A percentile compares a stretch with the other conserved stretches of the same genome.
Evolutionary conservation across 768 basidiomycete species (phyloP).

Genomic region (Russula earlei): DNA sequence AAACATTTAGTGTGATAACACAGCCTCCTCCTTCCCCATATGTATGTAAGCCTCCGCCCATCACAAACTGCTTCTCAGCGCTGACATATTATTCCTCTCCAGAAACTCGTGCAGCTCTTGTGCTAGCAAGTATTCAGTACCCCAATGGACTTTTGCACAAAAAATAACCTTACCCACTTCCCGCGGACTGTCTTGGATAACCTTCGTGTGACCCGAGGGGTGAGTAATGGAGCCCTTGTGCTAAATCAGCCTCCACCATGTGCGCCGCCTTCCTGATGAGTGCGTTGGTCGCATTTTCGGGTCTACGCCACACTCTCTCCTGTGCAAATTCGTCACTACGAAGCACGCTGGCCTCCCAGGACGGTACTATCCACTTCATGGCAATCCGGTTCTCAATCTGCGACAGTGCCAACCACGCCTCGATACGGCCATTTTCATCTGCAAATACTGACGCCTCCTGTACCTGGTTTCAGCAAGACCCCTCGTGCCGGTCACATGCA

Average conservation of each 20-base stretch:
- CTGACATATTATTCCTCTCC: not conserved
- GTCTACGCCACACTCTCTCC: conserved; percentile 27
- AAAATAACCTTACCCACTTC: conserved; percentile 18
- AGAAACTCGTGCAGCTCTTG: conserved; percentile 16
- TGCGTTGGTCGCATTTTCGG: conserved; percentile 28
- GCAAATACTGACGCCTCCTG: conserved; percentile 53
- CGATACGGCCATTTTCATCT: conserved; percentile 31
- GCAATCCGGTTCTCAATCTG: conserved; percentile 40
- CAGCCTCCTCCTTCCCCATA: not conserved
- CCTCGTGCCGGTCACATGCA: not conserved
- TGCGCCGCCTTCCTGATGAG: conserved; percentile 27
- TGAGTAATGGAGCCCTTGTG: not conserved
- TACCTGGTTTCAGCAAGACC: not conserved
- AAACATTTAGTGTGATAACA: too few species aligned
- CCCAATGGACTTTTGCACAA: not conserved
- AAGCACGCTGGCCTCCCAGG: conserved; percentile 23
- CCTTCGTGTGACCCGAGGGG: not conserved
- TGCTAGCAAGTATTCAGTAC: not conserved
- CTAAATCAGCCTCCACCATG: conserved; percentile 19
- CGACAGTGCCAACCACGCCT: conserved; percentile 30
- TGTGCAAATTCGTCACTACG: conserved; percentile 12
- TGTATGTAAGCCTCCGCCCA: not conserved
- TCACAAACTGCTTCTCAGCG: conserved; percentile 11
- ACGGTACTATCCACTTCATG: conserved; percentile 49
- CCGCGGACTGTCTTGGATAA: conserved; percentile 15